Base-by-base conservation (phyloP, 1,139 yeast genomes). In the Sugiyamaella paludigena region DNA sequence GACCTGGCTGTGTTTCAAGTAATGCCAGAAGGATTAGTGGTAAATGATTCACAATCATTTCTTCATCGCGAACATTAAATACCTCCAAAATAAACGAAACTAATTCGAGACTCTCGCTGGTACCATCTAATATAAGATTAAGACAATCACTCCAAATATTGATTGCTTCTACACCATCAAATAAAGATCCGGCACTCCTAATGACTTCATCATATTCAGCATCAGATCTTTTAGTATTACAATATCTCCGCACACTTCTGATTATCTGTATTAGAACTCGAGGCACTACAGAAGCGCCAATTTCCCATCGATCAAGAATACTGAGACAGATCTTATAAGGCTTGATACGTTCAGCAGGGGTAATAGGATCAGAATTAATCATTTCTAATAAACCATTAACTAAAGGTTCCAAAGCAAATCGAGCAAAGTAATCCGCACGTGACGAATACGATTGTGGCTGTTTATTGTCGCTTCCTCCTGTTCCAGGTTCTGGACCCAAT, bases 231-330 rank as follows among this genome's bases (percentile, higher is more conserved):
- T 36, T 37, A 4, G 38, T 32, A 46, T 24, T 58, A 37, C 55
- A 47, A 40, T 51, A 50, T 11, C 45, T 39, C 30, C 60, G 56
- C 10, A 67, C 68, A 16, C 67, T 60, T 50, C 63, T 65, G 47
- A 91, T 67, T 4, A 86, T 72, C 0, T 94, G 91, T 0, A 79
- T 68, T 44, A 91, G 78, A n/a, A 89, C 65, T 29, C 70, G 67
- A 0, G 96, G 94, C 0, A 89, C 80, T 1, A 91, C 72, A 27
- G 77, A 66, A 19, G 82, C 80, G 11, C 96, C 92, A 34, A 92
- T 82, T 66, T 92, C 98, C 98, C 98, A 92, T 56, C 88, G 79
- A 62, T 92, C 98, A 81, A 89, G 79, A 5, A 89, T 75, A 5
- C 94, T 79, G 4, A 83, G 71, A 1, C 87, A 75, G 8, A 89